These are phyloP conservation scores for Amoebophrya sp. DNA, from an alignment of 169 alveolate species.

Conservation along the genomic window DNA sequence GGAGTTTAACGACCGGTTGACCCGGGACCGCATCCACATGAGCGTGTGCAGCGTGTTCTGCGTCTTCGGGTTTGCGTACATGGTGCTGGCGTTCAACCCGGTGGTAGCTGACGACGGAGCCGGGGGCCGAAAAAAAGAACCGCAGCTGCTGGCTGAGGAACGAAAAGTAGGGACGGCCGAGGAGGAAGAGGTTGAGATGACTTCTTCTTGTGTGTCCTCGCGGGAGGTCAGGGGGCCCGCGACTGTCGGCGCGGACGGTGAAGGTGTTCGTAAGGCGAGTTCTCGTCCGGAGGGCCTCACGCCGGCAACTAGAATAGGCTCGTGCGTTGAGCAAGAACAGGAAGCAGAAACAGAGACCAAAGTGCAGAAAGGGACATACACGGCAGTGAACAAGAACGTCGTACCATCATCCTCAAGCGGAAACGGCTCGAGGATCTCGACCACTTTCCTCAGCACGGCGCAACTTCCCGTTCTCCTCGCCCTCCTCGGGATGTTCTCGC, in stretches of 20 bases:
- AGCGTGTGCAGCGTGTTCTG: not conserved
- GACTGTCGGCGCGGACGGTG: too few species aligned
- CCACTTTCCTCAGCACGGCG: not conserved
- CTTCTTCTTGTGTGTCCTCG: too few species aligned
- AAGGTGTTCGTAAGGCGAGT: too few species aligned
- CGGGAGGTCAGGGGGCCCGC: too few species aligned
- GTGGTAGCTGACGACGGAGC: not conserved
- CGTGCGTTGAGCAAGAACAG: too few species aligned
- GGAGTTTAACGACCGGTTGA: not conserved
- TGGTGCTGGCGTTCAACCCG: not conserved
- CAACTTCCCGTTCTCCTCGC: not conserved
- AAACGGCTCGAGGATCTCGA: not conserved
- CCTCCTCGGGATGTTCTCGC: not conserved
- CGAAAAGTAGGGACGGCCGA: too few species aligned
- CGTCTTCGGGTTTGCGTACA: not conserved
- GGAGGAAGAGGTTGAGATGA: too few species aligned
- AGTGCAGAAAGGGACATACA: not conserved
- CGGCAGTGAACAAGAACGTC: not conserved
- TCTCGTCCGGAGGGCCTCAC: too few species aligned
- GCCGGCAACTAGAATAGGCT: too few species aligned
- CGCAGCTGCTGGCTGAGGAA: too few species aligned
- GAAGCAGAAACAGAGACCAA: not conserved
- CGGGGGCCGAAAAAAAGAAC: too few species aligned
- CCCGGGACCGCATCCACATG: not conserved
- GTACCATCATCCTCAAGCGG: not conserved